These are phyloP conservation scores for Populus hybrid DNA, from an alignment of 441 rosid genomes.

Conservation along the genomic window DNA sequence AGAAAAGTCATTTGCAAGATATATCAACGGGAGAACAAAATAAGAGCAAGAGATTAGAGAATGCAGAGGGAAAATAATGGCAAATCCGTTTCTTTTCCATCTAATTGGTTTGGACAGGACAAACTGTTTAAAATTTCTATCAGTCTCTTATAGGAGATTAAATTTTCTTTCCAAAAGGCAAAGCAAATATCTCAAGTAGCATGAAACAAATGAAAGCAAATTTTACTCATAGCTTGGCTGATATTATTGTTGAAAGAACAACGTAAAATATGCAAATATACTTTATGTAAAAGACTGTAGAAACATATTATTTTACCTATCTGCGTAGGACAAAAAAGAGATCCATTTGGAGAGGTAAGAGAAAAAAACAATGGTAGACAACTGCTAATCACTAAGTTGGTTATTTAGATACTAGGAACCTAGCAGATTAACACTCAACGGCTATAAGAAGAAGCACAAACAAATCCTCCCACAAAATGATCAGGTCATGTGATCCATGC, in stretches of 20 bases:
- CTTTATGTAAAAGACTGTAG: not conserved
- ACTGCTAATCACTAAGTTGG: not conserved
- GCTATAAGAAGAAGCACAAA: not conserved
- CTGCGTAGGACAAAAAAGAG: constrained; percentile 1
- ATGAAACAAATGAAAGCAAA: not conserved
- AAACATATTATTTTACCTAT: not conserved
- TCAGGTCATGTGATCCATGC: not conserved
- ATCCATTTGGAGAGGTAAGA: not conserved
- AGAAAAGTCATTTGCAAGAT: constrained; percentile 13
- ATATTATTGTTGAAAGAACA: not conserved
- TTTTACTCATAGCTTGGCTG: not conserved
- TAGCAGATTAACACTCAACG: not conserved
- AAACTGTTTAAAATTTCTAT: constrained; percentile 1
- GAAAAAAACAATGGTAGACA: not conserved
- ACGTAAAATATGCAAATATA: not conserved
- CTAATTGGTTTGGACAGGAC: not conserved
- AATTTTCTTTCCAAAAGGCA: not conserved
- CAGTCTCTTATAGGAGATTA: too few relatives aligned
- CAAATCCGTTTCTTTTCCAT: not conserved
- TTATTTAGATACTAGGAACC: not conserved
- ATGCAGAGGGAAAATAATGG: not conserved
- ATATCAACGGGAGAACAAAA: not conserved
- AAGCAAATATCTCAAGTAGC: not conserved
- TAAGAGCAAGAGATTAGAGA: not conserved
- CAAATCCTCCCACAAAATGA: not conserved